phyloP scores from a whole-genome alignment of 352 stramenopile species.

The Elongisporangium anandrum region DNA sequence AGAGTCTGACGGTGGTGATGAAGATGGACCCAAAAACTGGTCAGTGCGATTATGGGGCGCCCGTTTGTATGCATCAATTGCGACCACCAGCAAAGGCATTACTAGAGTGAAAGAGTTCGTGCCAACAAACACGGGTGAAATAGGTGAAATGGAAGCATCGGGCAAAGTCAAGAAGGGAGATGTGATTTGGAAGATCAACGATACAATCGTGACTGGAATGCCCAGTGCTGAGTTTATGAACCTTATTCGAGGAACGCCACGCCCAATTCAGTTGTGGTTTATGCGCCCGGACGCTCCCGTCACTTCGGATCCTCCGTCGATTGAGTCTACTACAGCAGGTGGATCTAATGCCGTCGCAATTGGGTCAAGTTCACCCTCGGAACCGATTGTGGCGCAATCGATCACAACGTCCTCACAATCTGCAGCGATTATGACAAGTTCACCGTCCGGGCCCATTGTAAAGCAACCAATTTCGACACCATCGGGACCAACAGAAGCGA shows the following conservation, averaged over 20 bases:
- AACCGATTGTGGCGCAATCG: not conserved
- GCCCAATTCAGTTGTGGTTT: constrained; percentile 48
- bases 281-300: not conserved
- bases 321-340: not conserved
- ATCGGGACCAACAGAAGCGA: not conserved
- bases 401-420: not conserved
- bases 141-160: constrained; percentile 58
- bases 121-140: constrained; percentile 31
- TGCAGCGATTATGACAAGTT: not conserved
- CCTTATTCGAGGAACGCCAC: constrained; percentile 34
- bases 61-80: constrained; percentile 66
- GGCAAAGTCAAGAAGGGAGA: constrained; percentile 46
- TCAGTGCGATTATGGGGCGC: constrained; percentile 50
- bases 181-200: constrained; percentile 48
- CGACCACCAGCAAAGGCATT: constrained; percentile 34
- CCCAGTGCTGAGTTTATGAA: constrained; percentile 37
- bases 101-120: constrained; percentile 57
- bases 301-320: not conserved
- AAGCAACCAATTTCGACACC: not conserved
- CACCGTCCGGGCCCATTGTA: not conserved
- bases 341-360: not conserved
- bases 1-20: not conserved
- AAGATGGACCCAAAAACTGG: not conserved
- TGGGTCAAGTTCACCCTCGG: not conserved
- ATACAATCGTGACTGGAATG: constrained; percentile 24